Evolutionary conservation across 2,329 filamentous ascomycete genomes (phyloP), one percentile per base, ranked within the genome.

Genomic region (Pseudonectria buxi): DNA sequence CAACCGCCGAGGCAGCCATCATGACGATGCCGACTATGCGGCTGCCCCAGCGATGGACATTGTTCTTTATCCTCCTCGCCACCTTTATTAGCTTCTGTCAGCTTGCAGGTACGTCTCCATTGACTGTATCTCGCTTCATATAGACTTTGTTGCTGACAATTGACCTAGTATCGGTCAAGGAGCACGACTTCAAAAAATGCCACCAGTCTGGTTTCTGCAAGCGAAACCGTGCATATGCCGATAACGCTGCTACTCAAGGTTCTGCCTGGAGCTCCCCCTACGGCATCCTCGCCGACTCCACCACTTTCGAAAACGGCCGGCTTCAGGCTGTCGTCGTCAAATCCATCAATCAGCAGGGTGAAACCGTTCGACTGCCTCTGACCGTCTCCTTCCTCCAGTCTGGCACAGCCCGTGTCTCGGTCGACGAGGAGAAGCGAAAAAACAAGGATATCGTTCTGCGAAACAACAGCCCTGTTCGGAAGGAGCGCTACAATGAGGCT

Each of bases 101-200:
- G 32, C 76, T 80, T 54, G 74, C 75, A 64, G 70, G 84, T 86
- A 68, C 59, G 76, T 35, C 10, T 4, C 12, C 10, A n/a, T 10
- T 14, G 1, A 12, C 22, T 14, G 10, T 3, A 13, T 2, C 13
- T 14, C 6, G 4, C 11, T 28, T 6, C n/a, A 14, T 22, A 15
- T 7, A 32, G 12, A 12, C 14, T 2, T 4, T 14, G 9, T 26
- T 24, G 25, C 46, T 59, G 29, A 56, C 44, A 36, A 35, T 41
- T 27, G 7, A 27, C 16, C 10, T 49, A 94, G 88, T 76, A 46
- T 72, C 77, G 53, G 92, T 98, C 34, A 98, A 98, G 67, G 84
- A 95, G 58, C 81, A 95, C 54, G 89, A 94, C 61, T 98, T 96
- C 74, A 98, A 96, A 59, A 95, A 84, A 53, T 98, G 92, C 68